Conservation (phyloP, 345 rosid species). For the Theobroma cacao region DNA sequence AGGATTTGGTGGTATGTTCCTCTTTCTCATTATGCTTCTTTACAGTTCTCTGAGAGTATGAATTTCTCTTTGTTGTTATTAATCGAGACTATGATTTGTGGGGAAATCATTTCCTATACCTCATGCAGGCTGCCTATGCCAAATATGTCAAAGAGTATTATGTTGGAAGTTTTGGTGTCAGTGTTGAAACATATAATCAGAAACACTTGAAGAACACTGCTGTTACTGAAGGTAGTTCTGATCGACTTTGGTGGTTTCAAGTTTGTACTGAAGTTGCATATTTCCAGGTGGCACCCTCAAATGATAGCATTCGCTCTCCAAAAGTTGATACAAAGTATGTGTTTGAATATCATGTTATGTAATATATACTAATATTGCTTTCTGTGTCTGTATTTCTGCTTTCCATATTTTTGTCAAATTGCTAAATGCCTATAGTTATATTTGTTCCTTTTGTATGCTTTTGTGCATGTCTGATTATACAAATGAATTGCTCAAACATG, state of each 20-base stretch:
- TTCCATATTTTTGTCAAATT: neutral
- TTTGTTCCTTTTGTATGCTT: neutral
- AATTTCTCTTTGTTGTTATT: neutral
- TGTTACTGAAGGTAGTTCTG: constrained; percentile 37
- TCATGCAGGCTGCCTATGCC: constrained; percentile 63
- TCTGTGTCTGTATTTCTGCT: neutral
- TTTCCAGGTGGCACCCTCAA: constrained; percentile 85
- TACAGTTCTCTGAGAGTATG: neutral
- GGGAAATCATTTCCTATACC: neutral
- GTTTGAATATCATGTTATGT: neutral
- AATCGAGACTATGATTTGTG: neutral
- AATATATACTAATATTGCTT: neutral
- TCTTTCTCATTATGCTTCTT: neutral
- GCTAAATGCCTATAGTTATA: neutral
- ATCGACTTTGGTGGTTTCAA: constrained; percentile 94
- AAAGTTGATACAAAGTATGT: constrained; percentile 67
- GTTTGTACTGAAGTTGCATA: constrained; percentile 89
- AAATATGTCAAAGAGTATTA: constrained; percentile 63
- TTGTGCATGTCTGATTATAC: neutral
- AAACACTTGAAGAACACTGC: constrained; percentile 50
- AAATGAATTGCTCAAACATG: neutral
- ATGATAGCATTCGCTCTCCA: constrained; percentile 82
- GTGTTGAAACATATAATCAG: constrained; percentile 51
- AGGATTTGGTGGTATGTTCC: constrained; percentile 73
- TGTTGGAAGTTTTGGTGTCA: constrained; percentile 42